Evolutionary conservation across 192 early-diverging fungal genomes (phyloP).

Genomic region (Gamsiella multidivaricata): DNA sequence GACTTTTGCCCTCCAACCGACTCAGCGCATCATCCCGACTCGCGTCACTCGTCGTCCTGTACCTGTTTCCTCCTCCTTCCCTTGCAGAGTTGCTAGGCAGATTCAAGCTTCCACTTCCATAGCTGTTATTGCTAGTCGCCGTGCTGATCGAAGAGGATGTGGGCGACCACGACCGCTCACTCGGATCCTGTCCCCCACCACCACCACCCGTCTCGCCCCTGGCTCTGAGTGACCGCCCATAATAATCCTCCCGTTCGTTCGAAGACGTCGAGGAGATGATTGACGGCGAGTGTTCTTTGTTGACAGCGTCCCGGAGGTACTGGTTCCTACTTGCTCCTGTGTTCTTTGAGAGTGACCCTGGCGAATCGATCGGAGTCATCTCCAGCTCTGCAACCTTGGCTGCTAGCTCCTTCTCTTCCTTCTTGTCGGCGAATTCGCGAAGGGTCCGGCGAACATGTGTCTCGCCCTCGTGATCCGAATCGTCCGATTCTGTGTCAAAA

Average conservation of each 20-base stretch:
- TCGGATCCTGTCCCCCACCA: neutral
- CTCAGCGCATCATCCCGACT: slow-evolving; percentile 50
- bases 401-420: slow-evolving; percentile 45
- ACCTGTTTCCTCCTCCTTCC: slow-evolving; percentile 10
- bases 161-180: slow-evolving; percentile 21
- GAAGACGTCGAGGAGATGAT: slow-evolving; percentile 7
- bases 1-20: slow-evolving; percentile 46
- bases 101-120: slow-evolving; percentile 9
- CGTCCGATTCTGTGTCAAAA: slow-evolving; percentile 63
- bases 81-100: neutral
- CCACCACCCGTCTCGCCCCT: slow-evolving; percentile 1
- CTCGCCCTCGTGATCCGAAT: slow-evolving; percentile 66
- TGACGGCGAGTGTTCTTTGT: slow-evolving; percentile 5
- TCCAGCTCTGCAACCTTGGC: slow-evolving; percentile 49
- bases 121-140: slow-evolving; percentile 13
- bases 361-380: slow-evolving; percentile 17
- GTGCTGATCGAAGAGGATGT: neutral
- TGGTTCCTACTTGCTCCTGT: slow-evolving; percentile 23
- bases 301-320: slow-evolving; percentile 18
- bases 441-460: slow-evolving; percentile 64
- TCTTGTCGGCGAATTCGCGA: slow-evolving; percentile 64
- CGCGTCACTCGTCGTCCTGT: slow-evolving; percentile 34
- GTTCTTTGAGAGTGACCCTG: slow-evolving; percentile 13
- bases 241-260: slow-evolving; percentile 25
- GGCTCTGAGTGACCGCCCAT: slow-evolving; percentile 15